A percentile compares a stretch with the other conserved stretches of the same genome.
These are phyloP conservation scores for Yamadazyma nakazawae DNA, from an alignment of 805 yeast species.

Conservation along the genomic window DNA sequence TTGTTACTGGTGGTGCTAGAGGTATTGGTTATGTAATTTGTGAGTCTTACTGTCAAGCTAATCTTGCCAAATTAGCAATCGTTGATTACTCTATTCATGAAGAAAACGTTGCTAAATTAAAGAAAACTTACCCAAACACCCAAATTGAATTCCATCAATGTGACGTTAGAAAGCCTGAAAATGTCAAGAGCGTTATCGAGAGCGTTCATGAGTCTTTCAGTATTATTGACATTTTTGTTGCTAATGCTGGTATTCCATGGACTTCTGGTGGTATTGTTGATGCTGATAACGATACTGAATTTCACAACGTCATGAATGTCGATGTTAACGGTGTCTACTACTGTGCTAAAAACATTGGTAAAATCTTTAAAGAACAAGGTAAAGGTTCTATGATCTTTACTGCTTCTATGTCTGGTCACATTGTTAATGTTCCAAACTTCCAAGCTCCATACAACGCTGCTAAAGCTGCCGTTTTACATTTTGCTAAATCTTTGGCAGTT, in stretches of 20 bases:
- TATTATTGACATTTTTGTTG: conserved; percentile 41
- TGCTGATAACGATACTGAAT: conserved; percentile 51
- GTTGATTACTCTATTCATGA: conserved; percentile 36
- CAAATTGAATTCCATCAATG: conserved; percentile 31
- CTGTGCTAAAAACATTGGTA: conserved; percentile 73
- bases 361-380: conserved; percentile 67
- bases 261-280: conserved; percentile 39
- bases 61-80: conserved; percentile 34
- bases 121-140: conserved; percentile 28
- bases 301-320: conserved; percentile 69
- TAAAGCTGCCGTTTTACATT: conserved; percentile 79
- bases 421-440: conserved; percentile 81
- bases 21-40: conserved; percentile 36
- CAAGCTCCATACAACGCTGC: conserved; percentile 86
- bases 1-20: conserved; percentile 37
- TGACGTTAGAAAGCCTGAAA: conserved; percentile 39
- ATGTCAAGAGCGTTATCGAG: conserved; percentile 32
- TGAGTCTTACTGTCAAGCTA: conserved; percentile 39
- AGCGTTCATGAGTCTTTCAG: conserved; percentile 31
- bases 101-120: conserved; percentile 24
- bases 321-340: conserved; percentile 81
- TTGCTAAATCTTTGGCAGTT: conserved; percentile 73
- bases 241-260: conserved; percentile 51
- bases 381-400: conserved; percentile 79
- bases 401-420: conserved; percentile 86